Conservation (phyloP, 31 red algal genomes). For the Porphyra umbilicalis region DNA sequence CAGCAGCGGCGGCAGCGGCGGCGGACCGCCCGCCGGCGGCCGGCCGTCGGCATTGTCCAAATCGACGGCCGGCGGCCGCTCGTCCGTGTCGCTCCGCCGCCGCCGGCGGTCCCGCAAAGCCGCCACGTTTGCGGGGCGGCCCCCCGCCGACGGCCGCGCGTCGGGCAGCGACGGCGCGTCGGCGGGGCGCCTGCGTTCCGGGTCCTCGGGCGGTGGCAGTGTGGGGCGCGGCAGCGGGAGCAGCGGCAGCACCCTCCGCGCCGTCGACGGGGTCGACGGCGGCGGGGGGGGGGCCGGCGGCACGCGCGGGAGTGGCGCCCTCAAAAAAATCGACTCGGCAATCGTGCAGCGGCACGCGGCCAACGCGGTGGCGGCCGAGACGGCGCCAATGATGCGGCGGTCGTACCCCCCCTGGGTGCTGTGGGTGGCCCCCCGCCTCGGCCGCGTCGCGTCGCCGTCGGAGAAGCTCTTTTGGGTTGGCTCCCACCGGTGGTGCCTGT, state of each 20-base stretch:
- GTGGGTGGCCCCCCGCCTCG: conserved; percentile 40
- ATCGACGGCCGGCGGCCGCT: no score
- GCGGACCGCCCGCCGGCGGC: neutral
- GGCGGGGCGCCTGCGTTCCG: no score
- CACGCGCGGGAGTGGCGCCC: neutral
- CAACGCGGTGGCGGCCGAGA: conserved; percentile 8
- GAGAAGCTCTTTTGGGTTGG: conserved; percentile 81
- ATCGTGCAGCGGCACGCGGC: neutral
- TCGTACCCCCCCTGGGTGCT: conserved; percentile 29
- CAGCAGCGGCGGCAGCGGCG: neutral
- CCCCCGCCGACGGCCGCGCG: no score
- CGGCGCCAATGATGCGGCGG: conserved; percentile 8
- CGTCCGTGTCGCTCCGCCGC: no score
- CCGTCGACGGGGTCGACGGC: no score
- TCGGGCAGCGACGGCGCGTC: no score
- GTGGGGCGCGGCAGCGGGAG: no score
- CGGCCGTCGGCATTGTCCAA: neutral
- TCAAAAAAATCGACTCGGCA: neutral
- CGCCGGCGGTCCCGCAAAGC: no score
- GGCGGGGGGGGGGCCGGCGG: neutral
- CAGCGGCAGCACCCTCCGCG: neutral
- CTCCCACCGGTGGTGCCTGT: conserved; percentile 70
- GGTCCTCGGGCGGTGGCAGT: no score
- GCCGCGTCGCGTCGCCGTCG: conserved; percentile 33
- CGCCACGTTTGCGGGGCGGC: no score